These are phyloP conservation scores for Russula ochroleuca DNA, from an alignment of 768 basidiomycete genomes.

Conservation along the genomic window DNA sequence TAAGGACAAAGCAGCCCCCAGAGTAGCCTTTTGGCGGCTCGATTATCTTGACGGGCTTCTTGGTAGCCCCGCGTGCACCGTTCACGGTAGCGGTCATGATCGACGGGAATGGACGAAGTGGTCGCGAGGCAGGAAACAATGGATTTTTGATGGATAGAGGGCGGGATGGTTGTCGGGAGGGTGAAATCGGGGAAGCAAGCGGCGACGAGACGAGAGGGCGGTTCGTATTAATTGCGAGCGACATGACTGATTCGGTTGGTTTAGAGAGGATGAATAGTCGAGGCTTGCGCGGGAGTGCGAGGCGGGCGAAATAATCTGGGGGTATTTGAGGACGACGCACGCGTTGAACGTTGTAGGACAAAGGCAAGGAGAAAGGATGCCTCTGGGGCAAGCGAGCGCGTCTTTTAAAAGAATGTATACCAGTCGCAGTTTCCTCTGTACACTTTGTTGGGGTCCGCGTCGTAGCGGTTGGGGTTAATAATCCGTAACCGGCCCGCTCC, in stretches of 20 bases:
- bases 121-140: conserved; percentile 67
- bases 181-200: conserved; percentile 19
- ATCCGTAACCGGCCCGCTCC: background rate
- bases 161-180: conserved; percentile 33
- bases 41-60: conserved; percentile 67
- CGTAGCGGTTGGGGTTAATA: conserved; percentile 11
- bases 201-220: conserved; percentile 28
- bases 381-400: conserved; percentile 16
- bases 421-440: too few species aligned
- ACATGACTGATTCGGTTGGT: conserved; percentile 32
- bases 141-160: conserved; percentile 28
- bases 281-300: conserved; percentile 13
- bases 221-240: conserved; percentile 50
- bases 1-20: conserved; percentile 60
- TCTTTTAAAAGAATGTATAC: conserved; percentile 18
- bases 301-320: background rate
- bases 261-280: conserved; percentile 38
- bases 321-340: conserved; percentile 4
- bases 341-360: background rate
- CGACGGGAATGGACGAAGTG: conserved; percentile 72
- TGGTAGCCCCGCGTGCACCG: conserved; percentile 28
- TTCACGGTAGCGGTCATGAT: conserved; percentile 40
- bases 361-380: background rate
- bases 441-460: conserved; percentile 17
- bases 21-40: conserved; percentile 71